Evolutionary conservation across 2,329 filamentous ascomycete species (phyloP).

Genomic region (Alternaria burnsii): DNA sequence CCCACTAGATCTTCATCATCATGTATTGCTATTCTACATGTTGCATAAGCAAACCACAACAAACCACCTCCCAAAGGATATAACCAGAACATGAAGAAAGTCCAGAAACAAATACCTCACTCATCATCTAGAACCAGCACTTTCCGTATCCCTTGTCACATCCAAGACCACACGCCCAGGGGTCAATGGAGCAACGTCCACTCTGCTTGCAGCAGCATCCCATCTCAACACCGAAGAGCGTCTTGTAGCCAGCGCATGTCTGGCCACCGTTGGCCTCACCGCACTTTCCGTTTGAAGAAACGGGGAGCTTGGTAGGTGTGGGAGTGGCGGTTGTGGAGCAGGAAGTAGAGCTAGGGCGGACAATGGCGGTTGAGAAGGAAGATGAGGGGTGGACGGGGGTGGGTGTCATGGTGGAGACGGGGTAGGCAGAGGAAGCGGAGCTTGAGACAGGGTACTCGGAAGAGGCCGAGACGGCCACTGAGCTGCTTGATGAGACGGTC

Average conservation of each 20-base stretch:
- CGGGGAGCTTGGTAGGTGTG: slow-evolving; percentile 20
- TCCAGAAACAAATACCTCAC: neutral
- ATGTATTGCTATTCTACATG: neutral
- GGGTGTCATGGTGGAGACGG: slow-evolving; percentile 2
- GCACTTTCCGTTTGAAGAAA: slow-evolving; percentile 39
- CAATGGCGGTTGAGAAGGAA: slow-evolving; percentile 14
- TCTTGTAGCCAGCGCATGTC: slow-evolving; percentile 40
- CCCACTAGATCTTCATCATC: neutral
- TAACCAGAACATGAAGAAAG: neutral
- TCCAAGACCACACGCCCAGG: slow-evolving; percentile 33
- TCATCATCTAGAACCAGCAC: slow-evolving; percentile 28
- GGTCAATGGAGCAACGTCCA: slow-evolving; percentile 33
- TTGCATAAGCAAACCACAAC: neutral
- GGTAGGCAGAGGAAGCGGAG: neutral
- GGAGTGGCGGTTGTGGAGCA: slow-evolving; percentile 24
- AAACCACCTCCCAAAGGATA: neutral
- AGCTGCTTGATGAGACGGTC: neutral
- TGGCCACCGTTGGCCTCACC: slow-evolving; percentile 30
- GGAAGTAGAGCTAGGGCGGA: slow-evolving; percentile 26
- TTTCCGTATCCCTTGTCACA: slow-evolving; percentile 43
- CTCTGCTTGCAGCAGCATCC: slow-evolving; percentile 37
- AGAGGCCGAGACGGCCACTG: neutral
- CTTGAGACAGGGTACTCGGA: slow-evolving; percentile 1
- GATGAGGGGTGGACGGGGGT: neutral
- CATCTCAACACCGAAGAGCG: slow-evolving; percentile 23